Base-by-base conservation (phyloP, 139 green algal genomes). In the Chlorella sp. region DNA sequence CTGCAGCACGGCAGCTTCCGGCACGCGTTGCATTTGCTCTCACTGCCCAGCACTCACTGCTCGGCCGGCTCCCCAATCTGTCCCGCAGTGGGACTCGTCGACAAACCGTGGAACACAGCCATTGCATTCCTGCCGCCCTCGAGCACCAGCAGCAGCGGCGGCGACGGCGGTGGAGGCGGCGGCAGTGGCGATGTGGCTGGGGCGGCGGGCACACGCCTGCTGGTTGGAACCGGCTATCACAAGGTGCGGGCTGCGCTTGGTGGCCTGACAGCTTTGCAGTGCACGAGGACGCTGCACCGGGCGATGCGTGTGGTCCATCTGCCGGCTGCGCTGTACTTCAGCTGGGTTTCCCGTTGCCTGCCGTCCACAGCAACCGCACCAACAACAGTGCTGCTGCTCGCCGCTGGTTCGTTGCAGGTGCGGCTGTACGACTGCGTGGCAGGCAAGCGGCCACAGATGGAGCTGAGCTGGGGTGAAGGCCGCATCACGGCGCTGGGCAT, bases 391-490 rank as follows among this genome's bases (percentile, higher is more conserved):
- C n/a, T n/a, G n/a, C n/a, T n/a, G n/a, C n/a, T n/a, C n/a, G n/a
- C n/a, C n/a, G n/a, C n/a, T n/a, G n/a, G n/a, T n/a, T n/a, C n/a
- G n/a, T n/a, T n/a, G 51, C 51, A 60, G 51, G 9, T 60, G 68
- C 85, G 89, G 62, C 78, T 90, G 51, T 92, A 92, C 47, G 85
- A 92, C 51, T 34, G 81, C 38, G 56, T 55, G 36, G 88, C 85
- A 28, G 92, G 93, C 12, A 91, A 90, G 85, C 88, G 93, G 65
- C 93, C 93, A 15, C 93, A 82, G 78, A 74, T 85, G 69, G 80
- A 85, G 21, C 36, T 85, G 80, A 93, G 41, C 16, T 95, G 32
- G 82, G 80, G 88, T 16, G 90, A 95, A 26, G 81, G 86, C 0
- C 80, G 87, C 28, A 85, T 96, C 51, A 96, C 90, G 7, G 79